Base-by-base conservation (phyloP, 1,284 basidiomycete genomes). In the Agaricales sp. region DNA sequence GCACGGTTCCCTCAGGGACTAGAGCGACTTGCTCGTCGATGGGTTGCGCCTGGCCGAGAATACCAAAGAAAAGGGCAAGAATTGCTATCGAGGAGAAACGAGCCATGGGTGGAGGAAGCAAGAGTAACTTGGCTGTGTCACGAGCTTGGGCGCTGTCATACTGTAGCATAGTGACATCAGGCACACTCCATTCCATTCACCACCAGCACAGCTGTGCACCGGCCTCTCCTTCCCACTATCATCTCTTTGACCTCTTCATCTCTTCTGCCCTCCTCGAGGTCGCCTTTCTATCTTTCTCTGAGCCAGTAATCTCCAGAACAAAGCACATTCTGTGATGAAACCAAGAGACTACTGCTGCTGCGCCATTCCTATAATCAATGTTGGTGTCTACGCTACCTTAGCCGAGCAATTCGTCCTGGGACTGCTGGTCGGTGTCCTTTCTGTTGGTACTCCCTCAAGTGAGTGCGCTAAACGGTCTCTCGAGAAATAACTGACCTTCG, bases 331-430 rank as follows among this genome's bases (percentile, higher is more conserved):
- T 16, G 41, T 18, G 19, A 78, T 77, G 78, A 86, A 82, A 63
- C 66, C 78, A 43, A 71, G 82, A 70, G 80, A 87, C 30, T 87
- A 87, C 58, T 87, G 85, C 56, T 87, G 84, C 60, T 86, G 83
- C 60, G 91, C 91, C 46, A 84, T 94, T 54, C 91, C 91, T 3
- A 67, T 90, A 47, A 73, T 91, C 53, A 94, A 95, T 67, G 75
- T 81, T 52, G 92, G 92, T 26, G 87, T 94, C 49, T 94, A 94
- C 58, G 64, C 77, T n/a, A 76, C 86, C 37, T 64, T 95, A 46
- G 61, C 70, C 0, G 88, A 93, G 61, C 91, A 94, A 65, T 71
- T 87, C 45, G 68, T 77, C 18, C 63, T 87, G 4, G 80, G 77
- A 2, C 60, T 91, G 52, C 57, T 86, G n/a, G 77, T 82, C 2